phyloP scores from a whole-genome alignment of 2,329 filamentous ascomycete genomes.

The Microdochium paspali region DNA sequence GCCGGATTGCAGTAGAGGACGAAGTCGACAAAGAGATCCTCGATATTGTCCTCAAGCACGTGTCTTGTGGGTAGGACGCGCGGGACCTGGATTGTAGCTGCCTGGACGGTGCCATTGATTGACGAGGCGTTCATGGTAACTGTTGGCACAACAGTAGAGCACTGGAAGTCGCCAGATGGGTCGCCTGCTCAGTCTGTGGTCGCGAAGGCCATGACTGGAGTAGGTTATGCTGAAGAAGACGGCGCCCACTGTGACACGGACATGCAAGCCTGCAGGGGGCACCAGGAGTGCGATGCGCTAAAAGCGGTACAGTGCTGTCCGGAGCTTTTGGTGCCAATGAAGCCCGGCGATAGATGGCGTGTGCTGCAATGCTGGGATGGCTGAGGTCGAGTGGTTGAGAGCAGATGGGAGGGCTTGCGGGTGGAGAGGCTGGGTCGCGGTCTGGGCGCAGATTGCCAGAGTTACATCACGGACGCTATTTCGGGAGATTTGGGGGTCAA shows the following conservation, averaged over 20 bases:
- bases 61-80: neutral
- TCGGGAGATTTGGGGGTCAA: neutral
- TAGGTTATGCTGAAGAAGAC: neutral
- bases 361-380: too few species aligned
- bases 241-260: too few species aligned
- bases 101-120: neutral
- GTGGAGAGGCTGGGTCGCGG: neutral
- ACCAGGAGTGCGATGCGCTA: too few species aligned
- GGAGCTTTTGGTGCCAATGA: too few species aligned
- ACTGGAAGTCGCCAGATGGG: neutral
- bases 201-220: too few species aligned
- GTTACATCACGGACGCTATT: neutral
- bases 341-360: too few species aligned
- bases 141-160: neutral
- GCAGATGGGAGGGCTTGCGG: neutral
- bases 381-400: neutral
- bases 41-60: conserved; percentile 41
- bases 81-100: neutral
- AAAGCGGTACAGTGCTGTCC: too few species aligned
- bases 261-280: too few species aligned
- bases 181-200: neutral
- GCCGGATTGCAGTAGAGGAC: conserved; percentile 87
- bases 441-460: too few species aligned
- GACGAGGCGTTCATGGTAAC: neutral
- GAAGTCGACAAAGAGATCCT: conserved; percentile 75